phyloP scores from a whole-genome alignment of 2,329 filamentous ascomycete genomes.

The Botrytis tulipae region DNA sequence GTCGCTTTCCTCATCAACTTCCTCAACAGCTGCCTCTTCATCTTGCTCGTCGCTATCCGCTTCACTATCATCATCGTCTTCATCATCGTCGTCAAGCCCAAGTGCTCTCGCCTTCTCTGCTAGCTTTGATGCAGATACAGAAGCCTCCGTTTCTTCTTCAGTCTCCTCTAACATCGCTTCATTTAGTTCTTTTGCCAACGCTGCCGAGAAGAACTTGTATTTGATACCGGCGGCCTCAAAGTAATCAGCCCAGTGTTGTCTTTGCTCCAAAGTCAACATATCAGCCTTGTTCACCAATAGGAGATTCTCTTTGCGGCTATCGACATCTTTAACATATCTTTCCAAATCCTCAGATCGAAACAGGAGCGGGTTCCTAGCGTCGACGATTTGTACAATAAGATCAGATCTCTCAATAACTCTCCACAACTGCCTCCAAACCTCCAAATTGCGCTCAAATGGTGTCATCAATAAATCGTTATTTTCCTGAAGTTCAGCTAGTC shows the following conservation, averaged over 20 bases:
- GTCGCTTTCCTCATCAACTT: slow-evolving; percentile 39
- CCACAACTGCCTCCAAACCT: slow-evolving; percentile 98
- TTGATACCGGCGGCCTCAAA: slow-evolving; percentile 78
- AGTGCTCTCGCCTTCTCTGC: slow-evolving; percentile 43
- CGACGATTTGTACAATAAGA: slow-evolving; percentile 95
- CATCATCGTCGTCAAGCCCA: slow-evolving; percentile 41
- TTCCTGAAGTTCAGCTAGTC: slow-evolving; percentile 89
- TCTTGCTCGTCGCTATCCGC: slow-evolving; percentile 34
- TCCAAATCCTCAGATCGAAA: slow-evolving; percentile 95
- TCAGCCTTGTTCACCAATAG: slow-evolving; percentile 97
- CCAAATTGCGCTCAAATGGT: slow-evolving; percentile 93
- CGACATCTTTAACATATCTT: slow-evolving; percentile 89
- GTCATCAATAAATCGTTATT: slow-evolving; percentile 95
- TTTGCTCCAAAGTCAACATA: slow-evolving; percentile 91
- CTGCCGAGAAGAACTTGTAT: slow-evolving; percentile 95
- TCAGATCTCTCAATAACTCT: slow-evolving; percentile 96
- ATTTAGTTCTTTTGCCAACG: slow-evolving; percentile 84
- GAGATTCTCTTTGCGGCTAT: slow-evolving; percentile 83
- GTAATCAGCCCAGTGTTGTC: slow-evolving; percentile 81
- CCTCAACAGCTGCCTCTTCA: slow-evolving; percentile 35
- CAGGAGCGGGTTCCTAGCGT: slow-evolving; percentile 89
- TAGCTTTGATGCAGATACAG: slow-evolving; percentile 27
- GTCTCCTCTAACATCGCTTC: slow-evolving; percentile 58
- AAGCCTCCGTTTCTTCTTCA: slow-evolving; percentile 24
- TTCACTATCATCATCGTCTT: slow-evolving; percentile 30